phyloP scores from a whole-genome alignment of 352 stramenopile species.

The Phytopythium ostracodes region DNA sequence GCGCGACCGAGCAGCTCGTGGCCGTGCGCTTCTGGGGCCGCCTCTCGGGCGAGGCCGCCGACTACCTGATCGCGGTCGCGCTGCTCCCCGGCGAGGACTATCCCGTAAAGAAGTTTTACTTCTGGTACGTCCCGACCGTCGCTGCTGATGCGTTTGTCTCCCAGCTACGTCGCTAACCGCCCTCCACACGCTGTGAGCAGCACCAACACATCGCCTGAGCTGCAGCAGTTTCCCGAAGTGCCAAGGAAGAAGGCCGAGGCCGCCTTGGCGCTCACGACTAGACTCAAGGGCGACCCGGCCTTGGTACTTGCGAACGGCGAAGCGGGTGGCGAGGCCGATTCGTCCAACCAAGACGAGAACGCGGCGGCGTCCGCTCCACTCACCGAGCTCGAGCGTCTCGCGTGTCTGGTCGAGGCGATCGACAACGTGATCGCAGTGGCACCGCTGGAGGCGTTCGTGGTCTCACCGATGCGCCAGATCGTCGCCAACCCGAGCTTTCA shows the following conservation, averaged over 20 bases:
- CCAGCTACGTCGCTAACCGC: no score
- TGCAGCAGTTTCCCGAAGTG: slow-evolving; percentile 78
- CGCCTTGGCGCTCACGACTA: slow-evolving; percentile 36
- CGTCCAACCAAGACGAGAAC: slow-evolving; percentile 8
- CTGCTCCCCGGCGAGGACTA: slow-evolving; percentile 57
- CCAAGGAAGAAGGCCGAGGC: slow-evolving; percentile 51
- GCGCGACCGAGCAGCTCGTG: slow-evolving; percentile 51
- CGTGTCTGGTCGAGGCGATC: slow-evolving; percentile 61
- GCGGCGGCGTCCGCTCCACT: slow-evolving; percentile 20
- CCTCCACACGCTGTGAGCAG: slow-evolving; percentile 18
- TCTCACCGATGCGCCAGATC: slow-evolving; percentile 66
- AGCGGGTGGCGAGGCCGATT: not conserved
- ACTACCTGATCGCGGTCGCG: slow-evolving; percentile 68
- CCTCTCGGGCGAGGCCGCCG: slow-evolving; percentile 49
- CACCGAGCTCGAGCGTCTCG: slow-evolving; percentile 71
- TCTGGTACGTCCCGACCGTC: slow-evolving; percentile 26
- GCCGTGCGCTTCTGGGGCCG: slow-evolving; percentile 76
- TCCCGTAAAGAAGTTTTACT: slow-evolving; percentile 85
- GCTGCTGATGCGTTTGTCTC: slow-evolving; percentile 9
- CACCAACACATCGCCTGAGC: slow-evolving; percentile 67
- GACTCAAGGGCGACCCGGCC: slow-evolving; percentile 66
- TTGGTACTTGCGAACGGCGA: slow-evolving; percentile 46
- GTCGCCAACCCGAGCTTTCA: slow-evolving; percentile 65
- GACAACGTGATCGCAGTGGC: slow-evolving; percentile 55
- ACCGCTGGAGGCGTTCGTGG: slow-evolving; percentile 60